Evolutionary conservation across 768 basidiomycete genomes (phyloP), one percentile per base, ranked within the genome.

Genomic region (Tylopilus plumbeoviolaceoides): DNA sequence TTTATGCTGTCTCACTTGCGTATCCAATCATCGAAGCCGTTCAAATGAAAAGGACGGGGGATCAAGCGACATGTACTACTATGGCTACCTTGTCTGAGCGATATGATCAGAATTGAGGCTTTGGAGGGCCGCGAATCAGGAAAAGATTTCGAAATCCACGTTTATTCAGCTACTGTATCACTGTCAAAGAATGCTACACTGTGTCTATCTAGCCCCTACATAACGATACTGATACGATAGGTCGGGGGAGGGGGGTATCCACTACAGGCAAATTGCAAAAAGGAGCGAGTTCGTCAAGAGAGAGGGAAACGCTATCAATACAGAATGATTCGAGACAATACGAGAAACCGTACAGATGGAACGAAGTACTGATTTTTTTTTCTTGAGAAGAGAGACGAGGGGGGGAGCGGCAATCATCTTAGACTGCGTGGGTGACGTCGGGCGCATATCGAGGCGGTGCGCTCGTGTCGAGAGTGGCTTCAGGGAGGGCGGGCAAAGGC

Each of bases 181-280:
- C 3, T 36, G 15, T 7, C 12, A 17, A 23, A 4, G n/a, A 52
- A 42, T 55, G 63, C 56, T 64, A 64, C 64, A 64, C 15, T 49
- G 38, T 5, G 47, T 58, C 67, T 73, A 66, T 68, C 39, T 8
- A 28, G 44, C 44, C 57, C 54, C 12, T 62, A 64, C 59, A 62
- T 55, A 64, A 18, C 46, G 23, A 65, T 63, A 63, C 44, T 44
- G 45, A 65, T 59, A 59, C 48, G 20, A 53, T 53, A 39, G 43
- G 46, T 56, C 43, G 31, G 17, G 39, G 23, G 44, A 40, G 28
- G 23, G n/a, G 31, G 12, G 62, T 64, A 64, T 62, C 56, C 59
- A 55, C 33, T 21, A 59, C 4, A 35, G n/a, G 49, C n/a, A 9
- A 17, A 18, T 48, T n/a, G 28, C 1, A 44, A 40, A 7, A 39